Percentiles rank a stretch among this genome's conserved stretches.
phyloP scores from a whole-genome alignment of 139 green algal species.

The Chlorella sp. region DNA sequence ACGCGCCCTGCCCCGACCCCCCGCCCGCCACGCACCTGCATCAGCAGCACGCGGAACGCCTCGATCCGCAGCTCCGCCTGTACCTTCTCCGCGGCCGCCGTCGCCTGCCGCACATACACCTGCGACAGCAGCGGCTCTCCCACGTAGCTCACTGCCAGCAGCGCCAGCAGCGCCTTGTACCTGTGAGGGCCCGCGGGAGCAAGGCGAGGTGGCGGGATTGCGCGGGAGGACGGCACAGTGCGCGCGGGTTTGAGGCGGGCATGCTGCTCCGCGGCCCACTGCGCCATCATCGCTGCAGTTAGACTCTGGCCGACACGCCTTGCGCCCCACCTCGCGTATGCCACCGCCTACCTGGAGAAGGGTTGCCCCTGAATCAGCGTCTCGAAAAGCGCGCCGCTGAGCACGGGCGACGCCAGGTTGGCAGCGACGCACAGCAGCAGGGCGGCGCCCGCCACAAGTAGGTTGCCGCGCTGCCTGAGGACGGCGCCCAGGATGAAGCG shows the following conservation, averaged over 20 bases:
- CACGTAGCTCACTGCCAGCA: slow-evolving; percentile 73
- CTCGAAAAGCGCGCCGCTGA: slow-evolving; percentile 84
- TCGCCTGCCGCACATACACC: slow-evolving; percentile 83
- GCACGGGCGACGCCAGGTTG: slow-evolving; percentile 83
- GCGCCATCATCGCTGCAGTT: background rate
- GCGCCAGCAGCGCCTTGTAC: slow-evolving; percentile 58
- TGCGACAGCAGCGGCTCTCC: slow-evolving; percentile 77
- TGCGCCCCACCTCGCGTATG: slow-evolving; percentile 1
- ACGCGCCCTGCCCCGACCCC: too few species aligned
- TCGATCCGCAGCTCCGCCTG: slow-evolving; percentile 61
- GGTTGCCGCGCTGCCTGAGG: slow-evolving; percentile 56
- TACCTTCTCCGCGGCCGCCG: slow-evolving; percentile 72
- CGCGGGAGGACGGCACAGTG: background rate
- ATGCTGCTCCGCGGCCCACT: background rate
- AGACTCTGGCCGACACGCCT: background rate
- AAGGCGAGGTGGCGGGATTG: background rate
- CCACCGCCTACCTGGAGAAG: slow-evolving; percentile 47
- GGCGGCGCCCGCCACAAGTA: slow-evolving; percentile 50
- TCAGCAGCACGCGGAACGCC: slow-evolving; percentile 82
- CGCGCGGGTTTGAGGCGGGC: background rate
- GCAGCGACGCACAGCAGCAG: slow-evolving; percentile 73
- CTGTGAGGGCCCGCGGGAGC: background rate
- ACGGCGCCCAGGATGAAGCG: slow-evolving; percentile 38
- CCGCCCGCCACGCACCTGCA: too few species aligned
- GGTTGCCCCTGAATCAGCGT: slow-evolving; percentile 68